Evolutionary conservation across 2,329 filamentous ascomycete species (phyloP), one percentile per base, ranked within the genome.

Genomic region (Monilinia fructigena): DNA sequence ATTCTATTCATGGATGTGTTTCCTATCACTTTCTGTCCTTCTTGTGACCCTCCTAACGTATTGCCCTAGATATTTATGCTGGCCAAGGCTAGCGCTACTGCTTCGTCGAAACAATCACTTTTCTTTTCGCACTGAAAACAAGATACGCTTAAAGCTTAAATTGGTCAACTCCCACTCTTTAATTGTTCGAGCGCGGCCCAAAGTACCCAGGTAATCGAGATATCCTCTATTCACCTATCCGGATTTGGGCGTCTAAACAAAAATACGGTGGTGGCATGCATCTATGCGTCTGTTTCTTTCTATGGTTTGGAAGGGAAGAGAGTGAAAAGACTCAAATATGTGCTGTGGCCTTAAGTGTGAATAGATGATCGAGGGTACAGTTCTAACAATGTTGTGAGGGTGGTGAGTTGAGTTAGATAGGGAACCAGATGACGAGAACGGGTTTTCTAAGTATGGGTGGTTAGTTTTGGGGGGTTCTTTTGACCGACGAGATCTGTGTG

Each of bases 91-190:
- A 97, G 23, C 23, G 23, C 23, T 23, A 23, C 83, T 99, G 97
- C 83, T 97, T 93, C 38, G 93, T 99, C 73, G 95, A 99, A 84
- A 98, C 95, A 10, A 93, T 99, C 72, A 97, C 94, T 23, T 88
- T 99, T 67, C 89, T 99, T 74, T 93, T 98, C 75, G 93, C 92
- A 71, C 88, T 98, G 78, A 99, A 98, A 84, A 97, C 98, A 78
- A 90, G 95, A 83, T 97, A 98, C 81, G 95, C 95, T 69, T 89
- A 94, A 80, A 92, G 95, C 12, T 42, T 2, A 42, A 16, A 42
- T 4, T 2, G 14, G 12, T 10, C 5, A 42, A 42, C 40, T 42
- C 3, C 40, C 40, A 42, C 12, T 42, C 4, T 42, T 16, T 2
- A 42, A 42, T 14, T 16, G 12, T 42, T 42, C 40, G 40, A 42